phyloP scores from a whole-genome alignment of 768 basidiomycete genomes.

The Naganishia randhawae region DNA sequence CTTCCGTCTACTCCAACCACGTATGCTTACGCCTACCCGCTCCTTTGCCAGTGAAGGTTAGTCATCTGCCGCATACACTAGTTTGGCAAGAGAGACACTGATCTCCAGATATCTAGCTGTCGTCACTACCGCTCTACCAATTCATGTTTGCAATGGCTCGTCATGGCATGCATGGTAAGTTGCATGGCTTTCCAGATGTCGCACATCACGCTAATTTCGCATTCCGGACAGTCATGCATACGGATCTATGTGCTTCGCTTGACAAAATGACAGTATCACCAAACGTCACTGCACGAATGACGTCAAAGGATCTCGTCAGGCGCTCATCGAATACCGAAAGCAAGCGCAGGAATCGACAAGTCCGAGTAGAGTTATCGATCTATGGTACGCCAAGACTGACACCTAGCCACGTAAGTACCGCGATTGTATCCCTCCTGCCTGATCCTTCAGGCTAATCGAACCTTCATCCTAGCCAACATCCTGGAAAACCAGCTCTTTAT shows the following conservation, averaged over 20 bases:
- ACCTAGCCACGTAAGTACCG: slow-evolving; percentile 41
- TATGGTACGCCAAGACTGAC: slow-evolving; percentile 25
- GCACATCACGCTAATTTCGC: not conserved
- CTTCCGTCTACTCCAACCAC: slow-evolving; percentile 43
- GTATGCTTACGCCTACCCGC: slow-evolving; percentile 44
- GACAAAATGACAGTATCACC: slow-evolving; percentile 45
- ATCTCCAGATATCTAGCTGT: slow-evolving; percentile 32
- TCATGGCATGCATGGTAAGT: slow-evolving; percentile 47
- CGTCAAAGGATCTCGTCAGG: slow-evolving; percentile 16
- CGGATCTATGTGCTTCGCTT: slow-evolving; percentile 39
- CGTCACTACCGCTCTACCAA: slow-evolving; percentile 40
- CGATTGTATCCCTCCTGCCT: not conserved
- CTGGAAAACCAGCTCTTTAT: slow-evolving; percentile 49
- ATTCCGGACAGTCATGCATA: slow-evolving; percentile 38
- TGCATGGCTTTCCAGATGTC: not conserved
- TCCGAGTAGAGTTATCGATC: slow-evolving; percentile 21
- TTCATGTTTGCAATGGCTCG: slow-evolving; percentile 45
- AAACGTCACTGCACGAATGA: slow-evolving; percentile 13
- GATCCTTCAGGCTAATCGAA: not conserved
- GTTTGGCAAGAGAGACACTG: not conserved
- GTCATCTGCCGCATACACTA: slow-evolving; percentile 5
- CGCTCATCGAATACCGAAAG: slow-evolving; percentile 30
- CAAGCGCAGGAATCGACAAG: slow-evolving; percentile 31
- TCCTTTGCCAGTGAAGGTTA: slow-evolving; percentile 46
- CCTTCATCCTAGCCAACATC: slow-evolving; percentile 36